Evolutionary conservation across 2,329 filamentous ascomycete species (phyloP).

Genomic region (Pseudopyrenochaeta lycopersici): DNA sequence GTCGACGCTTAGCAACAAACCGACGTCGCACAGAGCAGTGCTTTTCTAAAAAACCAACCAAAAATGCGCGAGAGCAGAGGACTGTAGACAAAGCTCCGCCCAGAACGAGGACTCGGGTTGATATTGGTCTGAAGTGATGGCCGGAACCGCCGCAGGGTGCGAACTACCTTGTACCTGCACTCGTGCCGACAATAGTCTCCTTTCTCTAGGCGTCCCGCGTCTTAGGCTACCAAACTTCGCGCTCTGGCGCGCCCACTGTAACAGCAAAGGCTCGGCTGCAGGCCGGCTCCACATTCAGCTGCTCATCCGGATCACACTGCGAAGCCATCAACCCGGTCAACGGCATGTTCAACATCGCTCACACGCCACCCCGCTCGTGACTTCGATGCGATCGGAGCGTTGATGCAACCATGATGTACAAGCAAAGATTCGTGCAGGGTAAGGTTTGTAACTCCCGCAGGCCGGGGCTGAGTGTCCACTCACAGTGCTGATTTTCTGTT

Average conservation of each 20-base stretch:
- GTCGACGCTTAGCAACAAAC: background rate
- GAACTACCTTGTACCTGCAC: conserved; percentile 9
- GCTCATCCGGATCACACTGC: conserved; percentile 7
- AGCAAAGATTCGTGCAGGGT: conserved; percentile 1
- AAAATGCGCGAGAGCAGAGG: conserved; percentile 2
- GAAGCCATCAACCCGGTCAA: conserved; percentile 4
- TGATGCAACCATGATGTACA: background rate
- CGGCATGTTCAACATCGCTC: conserved; percentile 2
- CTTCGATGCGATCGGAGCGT: conserved; percentile 1
- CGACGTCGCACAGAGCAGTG: conserved; percentile 5
- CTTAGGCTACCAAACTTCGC: background rate
- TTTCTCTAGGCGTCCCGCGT: background rate
- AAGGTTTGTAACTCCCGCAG: conserved; percentile 3
- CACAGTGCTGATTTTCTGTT: background rate
- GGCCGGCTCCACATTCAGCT: conserved; percentile 2
- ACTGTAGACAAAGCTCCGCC: background rate
- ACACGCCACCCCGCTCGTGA: conserved; percentile 7
- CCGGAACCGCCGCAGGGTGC: conserved; percentile 2
- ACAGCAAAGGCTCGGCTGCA: conserved; percentile 4
- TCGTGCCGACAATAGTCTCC: background rate
- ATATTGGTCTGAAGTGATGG: conserved; percentile 2
- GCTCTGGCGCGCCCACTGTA: conserved; percentile 1
- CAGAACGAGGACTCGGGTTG: background rate
- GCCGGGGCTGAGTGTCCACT: background rate
- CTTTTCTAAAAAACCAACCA: conserved; percentile 6